These are phyloP conservation scores for Lactarius hatsudake DNA, from an alignment of 768 basidiomycete genomes.

Conservation along the genomic window DNA sequence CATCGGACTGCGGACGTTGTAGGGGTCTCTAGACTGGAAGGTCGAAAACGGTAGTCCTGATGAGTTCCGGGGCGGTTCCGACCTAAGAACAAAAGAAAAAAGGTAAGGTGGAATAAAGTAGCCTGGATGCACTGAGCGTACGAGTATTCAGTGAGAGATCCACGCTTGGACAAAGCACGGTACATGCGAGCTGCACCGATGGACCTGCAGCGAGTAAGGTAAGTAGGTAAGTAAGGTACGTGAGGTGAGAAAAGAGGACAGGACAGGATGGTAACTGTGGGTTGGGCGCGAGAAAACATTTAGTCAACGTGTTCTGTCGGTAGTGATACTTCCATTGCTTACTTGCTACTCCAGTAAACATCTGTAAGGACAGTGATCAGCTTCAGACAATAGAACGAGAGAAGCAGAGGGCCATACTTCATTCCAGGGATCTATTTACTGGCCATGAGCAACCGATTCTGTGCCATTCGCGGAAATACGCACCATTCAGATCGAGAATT, in stretches of 20 bases:
- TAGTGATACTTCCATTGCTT: not conserved
- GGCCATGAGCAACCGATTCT: not conserved
- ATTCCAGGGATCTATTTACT: conserved; percentile 15
- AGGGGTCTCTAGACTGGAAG: not conserved
- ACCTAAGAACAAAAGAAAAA: not conserved
- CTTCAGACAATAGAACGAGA: not conserved
- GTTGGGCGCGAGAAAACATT: not conserved
- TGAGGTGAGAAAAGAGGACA: not conserved
- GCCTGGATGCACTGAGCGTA: conserved; percentile 1
- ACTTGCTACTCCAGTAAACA: conserved; percentile 1
- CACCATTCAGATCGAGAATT: conserved; percentile 14
- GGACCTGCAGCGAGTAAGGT: not conserved
- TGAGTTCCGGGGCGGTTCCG: not conserved
- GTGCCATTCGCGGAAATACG: not conserved
- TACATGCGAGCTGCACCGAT: conserved; percentile 21
- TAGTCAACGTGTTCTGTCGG: not conserved
- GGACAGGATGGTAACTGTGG: conserved; percentile 1
- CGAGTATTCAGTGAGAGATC: conserved; percentile 18
- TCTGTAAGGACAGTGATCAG: conserved; percentile 4
- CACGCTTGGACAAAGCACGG: conserved; percentile 2
- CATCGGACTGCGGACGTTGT: not conserved
- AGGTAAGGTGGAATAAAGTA: not conserved
- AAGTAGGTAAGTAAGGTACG: not conserved
- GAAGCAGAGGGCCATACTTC: not conserved
- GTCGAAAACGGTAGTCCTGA: not conserved